These are phyloP conservation scores for Salix brachista DNA, from an alignment of 345 rosid genomes.

Conservation along the genomic window DNA sequence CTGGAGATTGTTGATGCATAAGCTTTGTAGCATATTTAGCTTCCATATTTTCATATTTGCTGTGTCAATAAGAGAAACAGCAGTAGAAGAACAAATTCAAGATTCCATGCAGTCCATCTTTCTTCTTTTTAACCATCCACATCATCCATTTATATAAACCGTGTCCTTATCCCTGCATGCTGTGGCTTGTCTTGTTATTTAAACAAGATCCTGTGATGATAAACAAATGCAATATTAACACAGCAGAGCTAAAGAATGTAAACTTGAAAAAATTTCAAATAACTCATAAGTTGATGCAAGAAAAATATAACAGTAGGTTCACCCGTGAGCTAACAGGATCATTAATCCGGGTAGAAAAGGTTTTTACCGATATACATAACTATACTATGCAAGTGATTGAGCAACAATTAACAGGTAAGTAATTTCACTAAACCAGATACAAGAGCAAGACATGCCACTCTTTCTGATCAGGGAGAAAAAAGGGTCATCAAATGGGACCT, in stretches of 20 bases:
- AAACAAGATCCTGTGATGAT: neutral
- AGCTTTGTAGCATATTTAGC: neutral
- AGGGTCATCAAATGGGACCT: neutral
- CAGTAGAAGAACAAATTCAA: neutral
- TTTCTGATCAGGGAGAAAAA: neutral
- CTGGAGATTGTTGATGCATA: constrained; percentile 15
- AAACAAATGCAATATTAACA: neutral
- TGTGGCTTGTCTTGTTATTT: neutral
- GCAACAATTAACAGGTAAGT: neutral
- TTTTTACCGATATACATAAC: neutral
- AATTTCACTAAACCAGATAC: neutral
- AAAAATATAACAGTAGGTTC: neutral
- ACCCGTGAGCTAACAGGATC: neutral
- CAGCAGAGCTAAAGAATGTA: neutral
- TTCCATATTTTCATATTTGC: constrained; percentile 16
- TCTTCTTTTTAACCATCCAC: neutral
- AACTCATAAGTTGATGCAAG: neutral
- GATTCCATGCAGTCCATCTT: neutral
- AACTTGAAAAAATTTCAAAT: neutral
- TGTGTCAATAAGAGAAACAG: constrained; percentile 12
- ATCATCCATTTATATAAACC: constrained; percentile 12
- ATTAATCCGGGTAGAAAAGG: neutral
- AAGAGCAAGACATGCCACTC: neutral
- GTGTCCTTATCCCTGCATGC: neutral
- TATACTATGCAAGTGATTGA: neutral